phyloP scores from a whole-genome alignment of 768 basidiomycete genomes.

The Suillus decipiens region DNA sequence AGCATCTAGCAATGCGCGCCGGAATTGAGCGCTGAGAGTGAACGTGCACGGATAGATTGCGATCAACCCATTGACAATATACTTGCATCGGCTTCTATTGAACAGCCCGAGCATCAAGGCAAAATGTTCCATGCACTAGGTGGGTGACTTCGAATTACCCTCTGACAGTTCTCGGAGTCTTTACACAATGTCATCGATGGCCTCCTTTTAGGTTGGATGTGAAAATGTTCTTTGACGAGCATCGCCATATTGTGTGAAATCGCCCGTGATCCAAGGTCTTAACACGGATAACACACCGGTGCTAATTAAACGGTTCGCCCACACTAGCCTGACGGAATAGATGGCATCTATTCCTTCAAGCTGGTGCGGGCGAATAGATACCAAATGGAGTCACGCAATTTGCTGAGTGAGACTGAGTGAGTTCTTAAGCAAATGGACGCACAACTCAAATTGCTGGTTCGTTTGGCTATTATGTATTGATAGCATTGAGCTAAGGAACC shows the following conservation, averaged over 20 bases:
- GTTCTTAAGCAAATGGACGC: not conserved
- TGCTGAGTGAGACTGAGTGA: not conserved
- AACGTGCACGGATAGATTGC: too few relatives aligned
- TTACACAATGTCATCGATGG: not conserved
- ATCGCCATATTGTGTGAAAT: not conserved
- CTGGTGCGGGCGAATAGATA: too few relatives aligned
- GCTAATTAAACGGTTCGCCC: too few relatives aligned
- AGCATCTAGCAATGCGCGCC: not conserved
- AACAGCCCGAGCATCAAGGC: too few relatives aligned
- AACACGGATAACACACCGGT: not conserved
- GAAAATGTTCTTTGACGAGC: not conserved
- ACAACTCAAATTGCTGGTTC: slow-evolving; percentile 92
- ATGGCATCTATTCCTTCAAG: too few relatives aligned
- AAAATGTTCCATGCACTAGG: too few relatives aligned
- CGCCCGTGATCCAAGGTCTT: not conserved
- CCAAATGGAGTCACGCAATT: not conserved
- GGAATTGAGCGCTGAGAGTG: too few relatives aligned
- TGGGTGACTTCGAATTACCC: too few relatives aligned
- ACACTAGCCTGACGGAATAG: too few relatives aligned
- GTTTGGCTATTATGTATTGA: slow-evolving; percentile 17
- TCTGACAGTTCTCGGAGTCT: not conserved
- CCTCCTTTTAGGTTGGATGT: not conserved
- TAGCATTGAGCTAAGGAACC: not conserved
- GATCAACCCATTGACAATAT: too few relatives aligned
- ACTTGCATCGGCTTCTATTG: too few relatives aligned